Percentiles rank a stretch among this genome's conserved stretches.
phyloP scores from a whole-genome alignment of 2,329 filamentous ascomycete species.

The Aspergillus awamori region DNA sequence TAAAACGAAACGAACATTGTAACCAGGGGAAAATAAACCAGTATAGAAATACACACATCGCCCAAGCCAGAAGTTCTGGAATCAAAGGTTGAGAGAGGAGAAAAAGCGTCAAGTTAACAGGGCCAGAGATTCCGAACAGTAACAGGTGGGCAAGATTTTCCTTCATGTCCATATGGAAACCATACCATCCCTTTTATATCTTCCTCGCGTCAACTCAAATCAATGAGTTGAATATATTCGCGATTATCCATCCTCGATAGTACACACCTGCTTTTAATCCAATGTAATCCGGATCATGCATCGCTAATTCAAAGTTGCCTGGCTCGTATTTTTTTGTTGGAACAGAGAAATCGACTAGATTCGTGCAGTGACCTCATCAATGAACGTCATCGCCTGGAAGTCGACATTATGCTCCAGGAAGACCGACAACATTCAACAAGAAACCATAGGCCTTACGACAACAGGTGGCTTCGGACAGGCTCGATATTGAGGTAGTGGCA shows the following conservation, averaged over 20 bases:
- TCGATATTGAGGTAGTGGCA: constrained; percentile 2
- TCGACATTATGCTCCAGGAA: constrained; percentile 15
- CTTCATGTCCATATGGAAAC: constrained; percentile 11
- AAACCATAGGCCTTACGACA: constrained; percentile 8
- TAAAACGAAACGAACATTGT: constrained; percentile 17
- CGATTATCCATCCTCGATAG: not conserved
- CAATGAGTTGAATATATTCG: not conserved
- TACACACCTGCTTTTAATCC: constrained; percentile 8
- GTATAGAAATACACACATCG: constrained; percentile 43
- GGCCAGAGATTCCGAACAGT: constrained; percentile 21
- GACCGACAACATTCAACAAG: constrained; percentile 6
- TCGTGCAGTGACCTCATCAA: not conserved
- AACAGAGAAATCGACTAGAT: not conserved
- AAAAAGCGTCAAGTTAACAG: constrained; percentile 15
- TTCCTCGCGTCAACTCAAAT: constrained; percentile 18
- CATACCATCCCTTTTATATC: constrained; percentile 13
- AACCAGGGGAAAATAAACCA: constrained; percentile 26
- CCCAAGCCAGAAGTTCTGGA: constrained; percentile 29
- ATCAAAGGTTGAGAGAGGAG: constrained; percentile 28
- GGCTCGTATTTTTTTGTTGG: not conserved
- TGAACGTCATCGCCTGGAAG: not conserved
- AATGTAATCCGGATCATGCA: not conserved
- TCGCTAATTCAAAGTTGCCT: not conserved
- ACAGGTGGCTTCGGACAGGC: constrained; percentile 14
- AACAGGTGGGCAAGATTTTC: constrained; percentile 16